A percentile compares a stretch with the other conserved stretches of the same genome.
Evolutionary conservation across 2,329 filamentous ascomycete genomes (phyloP).

Genomic region (Aureobasidium sp.): DNA sequence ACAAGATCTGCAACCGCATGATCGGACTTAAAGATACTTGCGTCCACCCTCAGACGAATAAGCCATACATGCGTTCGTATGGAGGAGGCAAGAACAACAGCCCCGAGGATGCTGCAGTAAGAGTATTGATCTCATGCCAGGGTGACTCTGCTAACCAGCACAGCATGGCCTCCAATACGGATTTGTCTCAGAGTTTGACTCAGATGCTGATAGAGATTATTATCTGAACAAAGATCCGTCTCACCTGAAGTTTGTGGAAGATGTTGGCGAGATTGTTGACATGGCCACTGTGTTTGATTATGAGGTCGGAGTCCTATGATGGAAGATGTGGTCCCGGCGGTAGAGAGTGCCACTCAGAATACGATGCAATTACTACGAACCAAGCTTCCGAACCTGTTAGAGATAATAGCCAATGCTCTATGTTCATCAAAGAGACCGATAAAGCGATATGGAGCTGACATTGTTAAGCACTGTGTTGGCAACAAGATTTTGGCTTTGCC

Average conservation of each 20-base stretch:
- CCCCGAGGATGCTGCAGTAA: slow-evolving; percentile 66
- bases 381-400: too few species aligned
- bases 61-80: slow-evolving; percentile 66
- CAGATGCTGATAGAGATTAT: slow-evolving; percentile 69
- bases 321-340: too few species aligned
- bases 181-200: slow-evolving; percentile 75
- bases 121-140: slow-evolving; percentile 22
- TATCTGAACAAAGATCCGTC: slow-evolving; percentile 72
- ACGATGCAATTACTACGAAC: too few species aligned
- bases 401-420: too few species aligned
- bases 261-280: slow-evolving; percentile 52
- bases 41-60: slow-evolving; percentile 62
- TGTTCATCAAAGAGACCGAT: too few species aligned
- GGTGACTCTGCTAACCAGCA: neutral
- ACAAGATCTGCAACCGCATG: slow-evolving; percentile 63
- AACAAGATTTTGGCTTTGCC: neutral
- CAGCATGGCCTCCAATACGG: slow-evolving; percentile 71
- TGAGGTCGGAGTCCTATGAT: slow-evolving; percentile 54
- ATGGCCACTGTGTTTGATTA: slow-evolving; percentile 70
- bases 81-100: slow-evolving; percentile 70
- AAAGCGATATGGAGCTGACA: too few species aligned
- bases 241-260: slow-evolving; percentile 67
- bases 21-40: slow-evolving; percentile 64
- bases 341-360: too few species aligned
- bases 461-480: neutral